These are phyloP conservation scores for Kodamaea jinghongensis DNA, from an alignment of 805 yeast species.

Conservation along the genomic window DNA sequence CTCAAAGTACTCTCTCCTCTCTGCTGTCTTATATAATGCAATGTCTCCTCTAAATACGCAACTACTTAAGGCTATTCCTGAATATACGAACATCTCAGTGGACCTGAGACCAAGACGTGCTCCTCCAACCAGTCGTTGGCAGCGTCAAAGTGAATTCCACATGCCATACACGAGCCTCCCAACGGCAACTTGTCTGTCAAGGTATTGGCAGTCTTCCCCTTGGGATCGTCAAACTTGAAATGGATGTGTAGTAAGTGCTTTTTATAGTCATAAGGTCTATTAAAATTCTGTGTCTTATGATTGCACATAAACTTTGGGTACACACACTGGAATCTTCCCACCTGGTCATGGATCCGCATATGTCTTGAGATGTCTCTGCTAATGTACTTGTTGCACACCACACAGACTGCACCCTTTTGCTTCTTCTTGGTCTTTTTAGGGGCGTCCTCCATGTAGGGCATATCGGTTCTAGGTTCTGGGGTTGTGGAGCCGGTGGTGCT, in stretches of 20 bases:
- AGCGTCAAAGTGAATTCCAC: constrained; percentile 43
- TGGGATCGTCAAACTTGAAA: constrained; percentile 41
- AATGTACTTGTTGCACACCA: constrained; percentile 40
- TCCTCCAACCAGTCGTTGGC: constrained; percentile 57
- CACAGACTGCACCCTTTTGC: constrained; percentile 36
- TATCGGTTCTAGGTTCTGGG: not conserved
- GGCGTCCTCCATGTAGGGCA: not conserved
- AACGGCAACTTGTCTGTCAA: constrained; percentile 41
- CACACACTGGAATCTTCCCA: constrained; percentile 43
- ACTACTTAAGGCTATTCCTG: too few relatives aligned
- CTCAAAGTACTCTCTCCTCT: too few relatives aligned
- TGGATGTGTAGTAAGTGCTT: constrained; percentile 43
- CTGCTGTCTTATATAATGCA: too few relatives aligned
- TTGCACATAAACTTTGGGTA: constrained; percentile 39
- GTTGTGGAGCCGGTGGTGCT: constrained; percentile 3
- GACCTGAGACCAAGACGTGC: constrained; percentile 43
- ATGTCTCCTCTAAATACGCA: too few relatives aligned
- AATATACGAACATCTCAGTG: constrained; percentile 8
- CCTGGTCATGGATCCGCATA: constrained; percentile 42
- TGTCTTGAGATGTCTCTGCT: constrained; percentile 42
- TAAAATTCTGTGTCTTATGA: constrained; percentile 42
- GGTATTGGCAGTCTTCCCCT: constrained; percentile 38
- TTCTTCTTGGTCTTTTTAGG: constrained; percentile 7
- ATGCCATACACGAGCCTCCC: constrained; percentile 39
- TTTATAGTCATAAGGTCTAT: constrained; percentile 46